Base-by-base conservation (phyloP, 2,329 filamentous ascomycete species). In the Sclerotinia borealis region DNA sequence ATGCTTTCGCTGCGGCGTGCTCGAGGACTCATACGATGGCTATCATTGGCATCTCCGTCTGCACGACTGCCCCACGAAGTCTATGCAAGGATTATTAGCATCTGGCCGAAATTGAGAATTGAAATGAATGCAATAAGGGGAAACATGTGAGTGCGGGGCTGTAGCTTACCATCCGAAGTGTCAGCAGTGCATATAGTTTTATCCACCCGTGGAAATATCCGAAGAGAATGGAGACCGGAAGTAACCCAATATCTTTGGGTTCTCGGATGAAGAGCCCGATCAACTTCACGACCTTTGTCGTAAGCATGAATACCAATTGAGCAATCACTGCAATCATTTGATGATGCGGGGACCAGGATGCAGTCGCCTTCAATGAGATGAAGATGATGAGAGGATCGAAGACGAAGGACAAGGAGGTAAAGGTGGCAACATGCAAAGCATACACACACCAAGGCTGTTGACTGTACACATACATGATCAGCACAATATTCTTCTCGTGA, bases 1-100 rank as follows among this genome's bases (percentile, higher is more conserved):
- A 82, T 73, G 58, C 71, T 72, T 49, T 75, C 72, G 59, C 71
- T 73, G 31, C 70, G 72, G 13, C 69, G 68, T 39, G 71, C 71
- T 59, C 72, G 66, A 50, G 72, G 73, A 41, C 64, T 68, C 74
- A 75, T 75, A 63, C 89, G 87, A 70, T 86, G 82, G 67, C 83
- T 83, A 76, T 96, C 89, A 76, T 96, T 90, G 69, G 89, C 84
- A 77, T 97, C 93, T 73, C 92, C 93, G 71, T 95, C 93, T 71
- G 92, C 91, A 77, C 93, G 89, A 78, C 92, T 96, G 73, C 93
- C 93, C 93, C 93, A 97, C 59, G 92, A 93, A 50, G 93, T 97
- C 93, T 97, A 19, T 36, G 15, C 22, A 43, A 41, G 34, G 36
- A 41, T 52, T 15, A 19, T 47, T 34, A 74, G 51, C 64, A 58